phyloP scores from a whole-genome alignment of 306 rosid genomes.

The apple (Malus domestica) region ASM211411v1 NC_041794.1:32086001-32086500 shows the following conservation, averaged over 20 bases:
- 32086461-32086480: neutral
- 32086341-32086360: neutral
- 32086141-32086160: too few species aligned
- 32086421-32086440: neutral
- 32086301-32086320: neutral
- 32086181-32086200: neutral
- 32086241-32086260: too few species aligned
- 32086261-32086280: too few species aligned
- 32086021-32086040: too few species aligned
- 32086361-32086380: neutral
- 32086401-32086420: neutral
- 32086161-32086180: neutral
- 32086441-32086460: too few species aligned
- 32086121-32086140: too few species aligned
- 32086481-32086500: fast-evolving
- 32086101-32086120: fast-evolving
- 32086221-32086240: too few species aligned
- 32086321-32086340: neutral
- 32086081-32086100: fast-evolving
- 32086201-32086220: neutral
- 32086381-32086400: neutral
- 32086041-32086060: too few species aligned
- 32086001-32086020: neutral
- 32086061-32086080: too few species aligned
- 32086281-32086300: too few species aligned